Evolutionary conservation across 139 green algal genomes (phyloP), one percentile per base, ranked within the genome.

Genomic region (Chlorella sorokiniana): DNA sequence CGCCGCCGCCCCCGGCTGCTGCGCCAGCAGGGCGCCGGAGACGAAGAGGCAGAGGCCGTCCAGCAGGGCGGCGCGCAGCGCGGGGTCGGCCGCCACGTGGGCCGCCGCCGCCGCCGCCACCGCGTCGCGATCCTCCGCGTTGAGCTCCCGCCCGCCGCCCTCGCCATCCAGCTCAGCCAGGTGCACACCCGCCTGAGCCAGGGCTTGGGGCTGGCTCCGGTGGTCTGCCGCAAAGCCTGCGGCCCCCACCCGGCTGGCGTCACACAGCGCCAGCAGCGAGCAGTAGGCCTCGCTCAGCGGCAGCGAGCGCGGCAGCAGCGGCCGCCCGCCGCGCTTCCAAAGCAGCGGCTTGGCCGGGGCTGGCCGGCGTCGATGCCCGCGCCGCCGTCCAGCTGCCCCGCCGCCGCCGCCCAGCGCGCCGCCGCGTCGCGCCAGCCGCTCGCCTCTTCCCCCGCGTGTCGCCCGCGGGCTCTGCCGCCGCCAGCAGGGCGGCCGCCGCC

Each of bases 261-360:
- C 78, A 18, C 83, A 87, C 54, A 90, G 79, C 54, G 44, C 69
- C 51, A 78, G 59, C 67, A 89, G 71, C 37, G 70, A 23, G 37
- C 44, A 59, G 38, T 87, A 70, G 14, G 62, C 52, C 16, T 87
- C 56, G 35, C 67, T 83, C 1, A 94, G 81, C 25, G 76, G 33
- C 33, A 87, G 54, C 2, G 81, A 89, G 65, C 79, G 80, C 8
- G 94, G 92, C n/a, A 96, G 81, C 42, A 85, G 70, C 25, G 95
- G 93, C 52, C 92, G 88, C 22, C 95, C 95, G 31, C 82, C 93
- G 3, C 86, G 65, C n/a, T 84, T 79, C 95, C 95, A 98, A 27
- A 96, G 84, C 77, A 95, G 83, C 5, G 92, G 91, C 84, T 94
- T 94, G 69, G 84, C 29, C 44, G 64, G 69, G 38, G 88, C 65